phyloP scores from a whole-genome alignment of 1,139 yeast genomes.

The Spencermartinsiella ligniputridi region DNA sequence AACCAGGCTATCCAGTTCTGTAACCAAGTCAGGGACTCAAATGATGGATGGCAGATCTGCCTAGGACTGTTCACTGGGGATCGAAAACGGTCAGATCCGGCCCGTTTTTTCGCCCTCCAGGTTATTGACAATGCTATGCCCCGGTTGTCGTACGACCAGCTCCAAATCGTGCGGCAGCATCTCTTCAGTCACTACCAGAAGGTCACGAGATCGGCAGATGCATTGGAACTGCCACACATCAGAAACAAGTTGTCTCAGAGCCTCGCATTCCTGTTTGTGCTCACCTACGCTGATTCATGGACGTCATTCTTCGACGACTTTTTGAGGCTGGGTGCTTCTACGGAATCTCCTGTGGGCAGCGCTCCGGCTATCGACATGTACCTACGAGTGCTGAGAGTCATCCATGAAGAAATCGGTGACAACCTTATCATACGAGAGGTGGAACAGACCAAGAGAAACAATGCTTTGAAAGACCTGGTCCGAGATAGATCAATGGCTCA shows the following conservation, averaged over 20 bases:
- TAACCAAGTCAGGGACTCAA: conserved; percentile 67
- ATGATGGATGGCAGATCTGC: conserved; percentile 78
- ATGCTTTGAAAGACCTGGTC: conserved; percentile 71
- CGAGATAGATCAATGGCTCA: conserved; percentile 68
- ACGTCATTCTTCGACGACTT: conserved; percentile 66
- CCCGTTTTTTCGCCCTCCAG: conserved; percentile 74
- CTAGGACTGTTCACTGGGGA: conserved; percentile 51
- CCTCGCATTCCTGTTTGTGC: conserved; percentile 64
- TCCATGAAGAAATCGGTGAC: conserved; percentile 93
- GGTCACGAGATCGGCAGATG: conserved; percentile 10
- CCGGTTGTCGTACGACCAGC: conserved; percentile 45
- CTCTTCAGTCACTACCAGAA: conserved; percentile 41
- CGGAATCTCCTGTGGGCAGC: conserved; percentile 30
- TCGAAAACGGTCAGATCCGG: conserved; percentile 33
- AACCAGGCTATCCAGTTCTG: conserved; percentile 68
- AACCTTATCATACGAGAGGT: conserved; percentile 67
- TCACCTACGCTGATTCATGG: conserved; percentile 60
- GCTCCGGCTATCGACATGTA: conserved; percentile 69
- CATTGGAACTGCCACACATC: conserved; percentile 54
- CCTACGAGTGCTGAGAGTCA: conserved; percentile 63
- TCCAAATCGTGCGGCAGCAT: conserved; percentile 43
- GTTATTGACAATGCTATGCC: conserved; percentile 67
- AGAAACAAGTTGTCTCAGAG: conserved; percentile 78
- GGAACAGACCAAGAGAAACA: conserved; percentile 61
- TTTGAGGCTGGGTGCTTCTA: conserved; percentile 32